phyloP scores from a whole-genome alignment of 352 stramenopile genomes.

The Globisporangium megalacanthum region DNA sequence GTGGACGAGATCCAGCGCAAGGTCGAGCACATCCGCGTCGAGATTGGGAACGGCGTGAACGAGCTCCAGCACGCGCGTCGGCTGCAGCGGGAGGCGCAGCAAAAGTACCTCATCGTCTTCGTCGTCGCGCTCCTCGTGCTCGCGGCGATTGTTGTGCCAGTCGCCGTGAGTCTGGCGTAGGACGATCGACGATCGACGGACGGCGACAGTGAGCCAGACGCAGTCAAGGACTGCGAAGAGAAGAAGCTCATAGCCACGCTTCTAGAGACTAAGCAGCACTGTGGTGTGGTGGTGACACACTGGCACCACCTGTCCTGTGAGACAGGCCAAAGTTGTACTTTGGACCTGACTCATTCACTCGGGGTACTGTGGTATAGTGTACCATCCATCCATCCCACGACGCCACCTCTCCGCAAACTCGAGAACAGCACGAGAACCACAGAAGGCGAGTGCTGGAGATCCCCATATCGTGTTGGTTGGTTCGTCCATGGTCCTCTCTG shows the following conservation, averaged over 20 bases:
- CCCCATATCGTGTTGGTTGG: not conserved
- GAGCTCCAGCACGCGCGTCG: conserved; percentile 57
- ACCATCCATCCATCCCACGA: too few relatives aligned
- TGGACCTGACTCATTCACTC: not conserved
- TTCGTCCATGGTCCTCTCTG: not conserved
- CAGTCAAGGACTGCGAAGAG: too few relatives aligned
- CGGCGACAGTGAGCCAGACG: not conserved
- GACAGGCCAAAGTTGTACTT: not conserved
- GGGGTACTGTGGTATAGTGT: too few relatives aligned
- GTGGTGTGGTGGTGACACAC: not conserved
- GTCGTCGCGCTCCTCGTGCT: conserved; percentile 9
- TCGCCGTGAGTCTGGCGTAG: conserved; percentile 35
- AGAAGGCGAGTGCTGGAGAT: not conserved
- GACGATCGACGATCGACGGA: not conserved
- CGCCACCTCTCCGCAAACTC: too few relatives aligned
- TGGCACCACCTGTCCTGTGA: not conserved
- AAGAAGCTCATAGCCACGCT: not conserved
- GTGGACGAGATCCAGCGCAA: conserved; percentile 72
- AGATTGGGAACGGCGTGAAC: conserved; percentile 70
- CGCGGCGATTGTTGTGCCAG: conserved; percentile 41
- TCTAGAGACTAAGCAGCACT: too few relatives aligned
- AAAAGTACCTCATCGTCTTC: conserved; percentile 41
- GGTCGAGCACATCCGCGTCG: conserved; percentile 60
- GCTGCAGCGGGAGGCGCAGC: conserved; percentile 50
- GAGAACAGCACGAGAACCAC: not conserved